Conservation (phyloP, 352 stramenopile species). For the Globisporangium radiosum region DNA sequence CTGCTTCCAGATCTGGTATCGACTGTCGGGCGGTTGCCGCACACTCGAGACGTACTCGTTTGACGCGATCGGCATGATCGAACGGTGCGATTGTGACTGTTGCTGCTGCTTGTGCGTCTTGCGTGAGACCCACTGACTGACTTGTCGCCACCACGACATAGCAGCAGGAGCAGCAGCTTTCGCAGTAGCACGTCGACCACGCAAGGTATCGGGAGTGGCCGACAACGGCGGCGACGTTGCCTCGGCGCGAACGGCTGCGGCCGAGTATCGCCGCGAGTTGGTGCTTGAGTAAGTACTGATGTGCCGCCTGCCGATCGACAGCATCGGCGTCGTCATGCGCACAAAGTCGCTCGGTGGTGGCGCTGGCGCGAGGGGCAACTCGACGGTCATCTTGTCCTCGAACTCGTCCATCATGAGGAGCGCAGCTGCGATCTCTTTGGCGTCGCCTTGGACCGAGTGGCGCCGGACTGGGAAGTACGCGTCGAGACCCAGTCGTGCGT, state of each 20-base stretch:
- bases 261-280: constrained; percentile 1
- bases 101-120: neutral
- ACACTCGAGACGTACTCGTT: neutral
- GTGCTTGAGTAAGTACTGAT: constrained; percentile 1
- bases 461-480: constrained; percentile 14
- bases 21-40: neutral
- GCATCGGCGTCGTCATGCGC: neutral
- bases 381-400: constrained; percentile 7
- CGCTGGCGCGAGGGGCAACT: neutral
- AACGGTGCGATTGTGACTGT: neutral
- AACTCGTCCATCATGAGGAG: constrained; percentile 14
- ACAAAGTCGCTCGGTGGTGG: neutral
- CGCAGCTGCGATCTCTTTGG: constrained; percentile 13
- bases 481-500: neutral
- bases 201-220: neutral
- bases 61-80: neutral
- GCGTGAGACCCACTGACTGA: neutral
- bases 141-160: neutral
- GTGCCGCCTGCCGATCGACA: neutral
- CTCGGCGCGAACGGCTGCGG: neutral
- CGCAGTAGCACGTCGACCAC: neutral
- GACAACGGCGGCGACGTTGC: neutral
- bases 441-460: constrained; percentile 28
- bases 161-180: neutral
- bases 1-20: constrained; percentile 22